Conservation (phyloP, 2,329 filamentous ascomycete species). For the Exophiala sp. region DNA sequence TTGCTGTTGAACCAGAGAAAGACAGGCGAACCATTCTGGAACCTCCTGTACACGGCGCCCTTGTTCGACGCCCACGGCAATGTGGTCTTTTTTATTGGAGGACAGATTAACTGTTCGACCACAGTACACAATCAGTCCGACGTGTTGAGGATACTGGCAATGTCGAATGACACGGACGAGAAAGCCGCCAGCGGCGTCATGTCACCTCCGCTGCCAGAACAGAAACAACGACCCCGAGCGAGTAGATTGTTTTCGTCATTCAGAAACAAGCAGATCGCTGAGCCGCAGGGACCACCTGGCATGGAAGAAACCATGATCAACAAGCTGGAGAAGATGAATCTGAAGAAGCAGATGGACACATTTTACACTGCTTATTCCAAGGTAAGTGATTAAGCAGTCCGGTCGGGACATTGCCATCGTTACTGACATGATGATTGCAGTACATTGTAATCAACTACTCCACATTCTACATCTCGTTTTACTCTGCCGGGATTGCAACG, state of each 20-base stretch:
- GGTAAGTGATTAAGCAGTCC: constrained; percentile 26
- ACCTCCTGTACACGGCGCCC: constrained; percentile 54
- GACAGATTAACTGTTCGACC: constrained; percentile 57
- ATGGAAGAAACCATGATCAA: constrained; percentile 42
- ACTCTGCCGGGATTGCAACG: constrained; percentile 47
- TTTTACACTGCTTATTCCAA: constrained; percentile 47
- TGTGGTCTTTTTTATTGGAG: constrained; percentile 53
- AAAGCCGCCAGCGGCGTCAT: not conserved
- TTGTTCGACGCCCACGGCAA: constrained; percentile 49
- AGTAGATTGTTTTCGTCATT: constrained; percentile 38
- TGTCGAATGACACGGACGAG: constrained; percentile 29
- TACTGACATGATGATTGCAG: constrained; percentile 24
- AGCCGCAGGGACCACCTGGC: constrained; percentile 33
- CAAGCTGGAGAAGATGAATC: constrained; percentile 35
- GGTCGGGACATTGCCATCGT: not conserved
- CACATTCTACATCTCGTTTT: constrained; percentile 45
- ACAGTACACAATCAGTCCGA: constrained; percentile 51
- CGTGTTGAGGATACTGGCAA: constrained; percentile 49
- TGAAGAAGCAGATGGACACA: constrained; percentile 38
- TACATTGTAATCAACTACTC: constrained; percentile 40
- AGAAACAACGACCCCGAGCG: constrained; percentile 28
- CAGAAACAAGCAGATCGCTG: constrained; percentile 19
- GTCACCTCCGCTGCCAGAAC: not conserved
- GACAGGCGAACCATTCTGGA: constrained; percentile 55
- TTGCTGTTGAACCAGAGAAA: constrained; percentile 52